Evolutionary conservation across 2,329 filamentous ascomycete genomes (phyloP).

Genomic region (Penicillium sp.): DNA sequence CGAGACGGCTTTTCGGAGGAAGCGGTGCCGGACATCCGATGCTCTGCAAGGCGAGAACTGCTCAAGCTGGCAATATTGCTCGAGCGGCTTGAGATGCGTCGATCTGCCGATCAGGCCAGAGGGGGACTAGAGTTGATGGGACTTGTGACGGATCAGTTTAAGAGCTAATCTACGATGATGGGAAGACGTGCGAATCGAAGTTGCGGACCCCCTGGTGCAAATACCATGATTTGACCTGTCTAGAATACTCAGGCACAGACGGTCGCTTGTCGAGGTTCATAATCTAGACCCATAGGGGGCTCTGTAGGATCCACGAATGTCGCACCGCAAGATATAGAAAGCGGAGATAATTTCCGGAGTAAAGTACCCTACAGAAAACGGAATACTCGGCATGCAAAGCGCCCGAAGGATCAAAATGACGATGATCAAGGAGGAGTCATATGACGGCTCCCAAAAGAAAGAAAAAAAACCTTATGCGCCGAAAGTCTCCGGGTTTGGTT

Average conservation of each 20-base stretch:
- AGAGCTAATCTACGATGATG: neutral
- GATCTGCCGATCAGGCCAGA: conserved; percentile 3
- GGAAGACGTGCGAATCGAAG: neutral
- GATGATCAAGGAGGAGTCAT: conserved; percentile 11
- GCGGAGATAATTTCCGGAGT: neutral
- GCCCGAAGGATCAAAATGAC: neutral
- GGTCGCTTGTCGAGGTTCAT: neutral
- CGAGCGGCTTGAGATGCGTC: neutral
- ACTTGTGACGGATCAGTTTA: neutral
- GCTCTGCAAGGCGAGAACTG: conserved; percentile 1
- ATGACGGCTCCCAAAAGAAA: conserved; percentile 8
- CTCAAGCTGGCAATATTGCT: conserved; percentile 9
- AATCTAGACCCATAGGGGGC: neutral
- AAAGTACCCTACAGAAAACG: neutral
- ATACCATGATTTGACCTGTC: neutral
- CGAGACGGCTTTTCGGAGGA: conserved; percentile 10
- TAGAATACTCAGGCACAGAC: neutral
- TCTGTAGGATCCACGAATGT: neutral
- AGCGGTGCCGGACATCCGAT: conserved; percentile 18
- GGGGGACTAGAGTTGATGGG: neutral
- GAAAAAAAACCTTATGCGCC: neutral
- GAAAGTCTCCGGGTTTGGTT: conserved; percentile 9
- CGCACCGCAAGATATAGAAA: neutral
- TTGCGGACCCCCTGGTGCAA: neutral
- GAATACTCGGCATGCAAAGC: neutral